phyloP scores from a whole-genome alignment of 2,329 filamentous ascomycete species.

The Leptographium lundbergii region DNA sequence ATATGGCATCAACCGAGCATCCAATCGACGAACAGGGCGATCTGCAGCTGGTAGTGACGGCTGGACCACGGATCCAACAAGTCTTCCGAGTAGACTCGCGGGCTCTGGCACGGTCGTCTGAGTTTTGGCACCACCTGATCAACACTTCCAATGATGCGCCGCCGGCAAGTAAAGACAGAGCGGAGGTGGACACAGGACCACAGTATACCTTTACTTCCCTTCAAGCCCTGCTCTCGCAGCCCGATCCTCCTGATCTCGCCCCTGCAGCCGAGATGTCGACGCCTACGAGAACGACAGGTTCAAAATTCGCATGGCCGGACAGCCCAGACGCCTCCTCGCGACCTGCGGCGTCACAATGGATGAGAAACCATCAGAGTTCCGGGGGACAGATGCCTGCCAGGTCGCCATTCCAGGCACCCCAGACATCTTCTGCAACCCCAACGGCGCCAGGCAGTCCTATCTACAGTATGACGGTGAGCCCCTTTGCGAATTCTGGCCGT shows the following conservation, averaged over 20 bases:
- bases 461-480: neutral
- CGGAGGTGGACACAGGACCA: neutral
- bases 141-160: neutral
- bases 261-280: neutral
- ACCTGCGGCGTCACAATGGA: neutral
- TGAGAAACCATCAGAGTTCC: neutral
- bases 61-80: neutral
- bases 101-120: slow-evolving; percentile 5
- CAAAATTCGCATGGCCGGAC: neutral
- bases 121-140: slow-evolving; percentile 2
- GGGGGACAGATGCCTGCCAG: neutral
- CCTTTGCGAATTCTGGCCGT: neutral
- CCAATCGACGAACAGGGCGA: slow-evolving; percentile 4
- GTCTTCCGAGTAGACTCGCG: slow-evolving; percentile 5
- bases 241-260: neutral
- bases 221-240: neutral
- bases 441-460: neutral
- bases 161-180: neutral
- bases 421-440: neutral
- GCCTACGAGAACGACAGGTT: neutral
- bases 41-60: slow-evolving; percentile 2
- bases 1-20: slow-evolving; percentile 1
- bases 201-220: neutral
- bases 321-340: neutral
- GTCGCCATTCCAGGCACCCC: neutral